phyloP scores from a whole-genome alignment of 495 filamentous ascomycete species.

The Penicillium pancosmium region DNA sequence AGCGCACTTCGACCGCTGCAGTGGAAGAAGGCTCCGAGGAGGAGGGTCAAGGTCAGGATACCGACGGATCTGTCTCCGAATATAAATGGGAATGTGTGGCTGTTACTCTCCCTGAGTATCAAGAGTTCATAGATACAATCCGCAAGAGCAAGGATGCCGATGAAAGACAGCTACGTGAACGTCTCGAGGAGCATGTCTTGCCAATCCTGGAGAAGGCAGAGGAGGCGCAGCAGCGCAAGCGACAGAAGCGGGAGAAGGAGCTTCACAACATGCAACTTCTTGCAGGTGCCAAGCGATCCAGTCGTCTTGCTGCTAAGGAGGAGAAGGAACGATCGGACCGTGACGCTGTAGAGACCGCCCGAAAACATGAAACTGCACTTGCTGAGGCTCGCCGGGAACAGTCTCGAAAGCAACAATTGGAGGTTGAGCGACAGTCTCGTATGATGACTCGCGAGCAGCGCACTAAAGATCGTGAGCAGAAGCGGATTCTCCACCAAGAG shows the following conservation, averaged over 20 bases:
- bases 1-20: slow-evolving; percentile 62
- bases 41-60: slow-evolving; percentile 39
- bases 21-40: slow-evolving; percentile 59
- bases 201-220: slow-evolving; percentile 83
- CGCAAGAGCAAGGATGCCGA: slow-evolving; percentile 75
- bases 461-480: slow-evolving; percentile 77
- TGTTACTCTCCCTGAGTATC: slow-evolving; percentile 75
- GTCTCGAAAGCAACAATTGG: slow-evolving; percentile 65
- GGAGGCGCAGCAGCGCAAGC: slow-evolving; percentile 63
- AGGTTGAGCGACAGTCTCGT: slow-evolving; percentile 77
- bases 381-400: slow-evolving; percentile 66
- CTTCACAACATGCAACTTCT: slow-evolving; percentile 77
- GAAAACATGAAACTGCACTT: slow-evolving; percentile 67
- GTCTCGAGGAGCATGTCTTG: slow-evolving; percentile 72
- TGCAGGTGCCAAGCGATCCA: slow-evolving; percentile 91
- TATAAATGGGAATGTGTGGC: slow-evolving; percentile 89
- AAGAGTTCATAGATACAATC: slow-evolving; percentile 68
- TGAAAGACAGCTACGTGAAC: slow-evolving; percentile 73
- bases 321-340: slow-evolving; percentile 77
- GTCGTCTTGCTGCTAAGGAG: slow-evolving; percentile 77
- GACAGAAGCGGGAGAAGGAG: slow-evolving; percentile 79
- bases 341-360: slow-evolving; percentile 70
- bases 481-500: slow-evolving; percentile 79
- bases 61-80: slow-evolving; percentile 38
- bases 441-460: slow-evolving; percentile 85